Evolutionary conservation across 2,329 filamentous ascomycete species (phyloP).

Genomic region (Hypomyces perniciosus): DNA sequence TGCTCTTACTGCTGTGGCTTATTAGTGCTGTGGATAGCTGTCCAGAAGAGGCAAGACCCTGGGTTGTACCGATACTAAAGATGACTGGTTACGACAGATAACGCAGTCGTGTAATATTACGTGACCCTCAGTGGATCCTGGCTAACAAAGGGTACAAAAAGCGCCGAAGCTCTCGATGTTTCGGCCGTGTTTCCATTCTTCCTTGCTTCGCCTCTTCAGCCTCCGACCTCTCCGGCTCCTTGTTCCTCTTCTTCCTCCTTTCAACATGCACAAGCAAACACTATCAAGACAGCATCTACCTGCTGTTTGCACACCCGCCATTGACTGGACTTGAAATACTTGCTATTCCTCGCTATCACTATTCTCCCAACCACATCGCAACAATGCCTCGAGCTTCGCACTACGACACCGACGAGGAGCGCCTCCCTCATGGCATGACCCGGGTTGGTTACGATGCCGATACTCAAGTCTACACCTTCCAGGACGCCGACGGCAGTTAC

Average conservation of each 20-base stretch:
- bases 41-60: not conserved
- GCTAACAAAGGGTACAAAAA: constrained; percentile 1
- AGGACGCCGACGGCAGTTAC: constrained; percentile 40
- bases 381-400: constrained; percentile 37
- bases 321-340: not conserved
- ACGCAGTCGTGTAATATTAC: not conserved
- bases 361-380: not conserved
- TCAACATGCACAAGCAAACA: not conserved
- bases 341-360: not conserved
- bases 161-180: not conserved
- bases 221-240: not conserved
- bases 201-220: constrained; percentile 3
- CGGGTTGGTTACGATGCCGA: constrained; percentile 53
- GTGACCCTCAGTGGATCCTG: not conserved
- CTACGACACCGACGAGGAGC: constrained; percentile 43
- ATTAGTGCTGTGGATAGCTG: not conserved
- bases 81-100: not conserved
- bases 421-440: constrained; percentile 49
- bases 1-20: not conserved
- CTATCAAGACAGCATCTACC: not conserved
- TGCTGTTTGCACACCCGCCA: not conserved
- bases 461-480: constrained; percentile 47
- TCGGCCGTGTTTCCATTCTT: not conserved
- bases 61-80: not conserved
- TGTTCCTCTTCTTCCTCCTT: not conserved